These are phyloP conservation scores for Colletotrichum sp. DNA, from an alignment of 2,329 filamentous ascomycete genomes.

Conservation along the genomic window DNA sequence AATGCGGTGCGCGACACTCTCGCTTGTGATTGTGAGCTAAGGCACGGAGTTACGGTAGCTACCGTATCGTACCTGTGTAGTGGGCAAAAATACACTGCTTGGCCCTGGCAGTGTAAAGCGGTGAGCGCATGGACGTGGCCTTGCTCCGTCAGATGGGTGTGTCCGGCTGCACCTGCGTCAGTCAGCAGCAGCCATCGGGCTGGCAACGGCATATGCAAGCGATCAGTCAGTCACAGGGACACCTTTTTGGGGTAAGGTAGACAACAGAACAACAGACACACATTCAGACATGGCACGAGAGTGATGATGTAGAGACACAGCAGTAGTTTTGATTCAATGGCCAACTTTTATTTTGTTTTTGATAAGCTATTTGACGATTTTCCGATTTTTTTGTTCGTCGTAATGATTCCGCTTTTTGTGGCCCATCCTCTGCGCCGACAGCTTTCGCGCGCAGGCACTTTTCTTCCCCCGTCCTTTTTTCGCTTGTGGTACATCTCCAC, in stretches of 20 bases:
- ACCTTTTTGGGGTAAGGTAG: background rate
- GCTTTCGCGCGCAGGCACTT: background rate
- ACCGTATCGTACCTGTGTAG: background rate
- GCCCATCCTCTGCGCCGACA: background rate
- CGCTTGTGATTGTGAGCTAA: background rate
- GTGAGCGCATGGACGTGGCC: slow-evolving; percentile 13
- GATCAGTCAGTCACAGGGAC: background rate
- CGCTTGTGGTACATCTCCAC: slow-evolving; percentile 4
- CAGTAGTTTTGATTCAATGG: slow-evolving; percentile 11
- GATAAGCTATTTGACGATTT: slow-evolving; percentile 19
- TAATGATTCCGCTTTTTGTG: background rate
- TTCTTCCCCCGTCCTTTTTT: background rate
- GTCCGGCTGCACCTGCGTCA: background rate
- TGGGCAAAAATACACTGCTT: background rate
- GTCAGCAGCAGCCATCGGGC: background rate
- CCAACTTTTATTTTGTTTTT: slow-evolving; percentile 23
- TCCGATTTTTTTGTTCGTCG: slow-evolving; percentile 15
- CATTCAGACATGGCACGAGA: background rate
- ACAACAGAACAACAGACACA: background rate
- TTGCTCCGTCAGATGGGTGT: background rate
- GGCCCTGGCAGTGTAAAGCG: background rate
- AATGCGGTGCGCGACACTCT: background rate
- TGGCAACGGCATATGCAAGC: background rate
- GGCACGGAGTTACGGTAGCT: no score
- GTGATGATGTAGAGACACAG: background rate